phyloP scores from a whole-genome alignment of 1,284 basidiomycete species.

The Vanrija humicola region DNA sequence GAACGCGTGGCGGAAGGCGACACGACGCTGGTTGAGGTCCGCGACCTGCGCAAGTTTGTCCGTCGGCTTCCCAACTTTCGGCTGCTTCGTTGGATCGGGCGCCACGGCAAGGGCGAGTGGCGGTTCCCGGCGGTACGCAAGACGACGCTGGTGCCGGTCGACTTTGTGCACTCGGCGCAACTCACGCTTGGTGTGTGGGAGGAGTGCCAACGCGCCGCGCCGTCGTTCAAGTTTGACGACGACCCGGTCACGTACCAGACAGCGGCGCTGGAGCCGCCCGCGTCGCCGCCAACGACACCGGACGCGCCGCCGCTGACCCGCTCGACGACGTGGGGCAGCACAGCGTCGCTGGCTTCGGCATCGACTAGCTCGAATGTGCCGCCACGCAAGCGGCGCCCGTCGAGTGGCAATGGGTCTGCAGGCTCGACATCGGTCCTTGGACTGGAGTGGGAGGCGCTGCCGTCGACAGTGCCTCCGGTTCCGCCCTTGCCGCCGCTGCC shows the following conservation, averaged over 20 bases:
- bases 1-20: slow-evolving; percentile 17
- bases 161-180: slow-evolving; percentile 21
- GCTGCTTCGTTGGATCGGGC: slow-evolving; percentile 24
- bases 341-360: background rate
- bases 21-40: slow-evolving; percentile 19
- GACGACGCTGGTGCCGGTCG: slow-evolving; percentile 17
- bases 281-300: slow-evolving; percentile 8
- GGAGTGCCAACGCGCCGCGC: slow-evolving; percentile 15
- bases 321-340: slow-evolving; percentile 12
- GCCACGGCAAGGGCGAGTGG: slow-evolving; percentile 32
- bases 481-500: background rate
- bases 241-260: slow-evolving; percentile 1
- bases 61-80: slow-evolving; percentile 25
- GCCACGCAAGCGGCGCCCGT: slow-evolving; percentile 5
- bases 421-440: slow-evolving; percentile 9
- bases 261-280: slow-evolving; percentile 9
- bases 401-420: background rate
- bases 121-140: slow-evolving; percentile 16
- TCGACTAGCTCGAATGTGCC: slow-evolving; percentile 2
- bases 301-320: slow-evolving; percentile 15
- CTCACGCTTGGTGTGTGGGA: slow-evolving; percentile 16
- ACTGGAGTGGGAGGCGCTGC: slow-evolving; percentile 12
- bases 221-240: slow-evolving; percentile 14
- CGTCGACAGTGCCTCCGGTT: background rate
- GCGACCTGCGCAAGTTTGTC: slow-evolving; percentile 30